Conservation (phyloP, 2,329 filamentous ascomycete species). For the Diaporthe sp. region DNA sequence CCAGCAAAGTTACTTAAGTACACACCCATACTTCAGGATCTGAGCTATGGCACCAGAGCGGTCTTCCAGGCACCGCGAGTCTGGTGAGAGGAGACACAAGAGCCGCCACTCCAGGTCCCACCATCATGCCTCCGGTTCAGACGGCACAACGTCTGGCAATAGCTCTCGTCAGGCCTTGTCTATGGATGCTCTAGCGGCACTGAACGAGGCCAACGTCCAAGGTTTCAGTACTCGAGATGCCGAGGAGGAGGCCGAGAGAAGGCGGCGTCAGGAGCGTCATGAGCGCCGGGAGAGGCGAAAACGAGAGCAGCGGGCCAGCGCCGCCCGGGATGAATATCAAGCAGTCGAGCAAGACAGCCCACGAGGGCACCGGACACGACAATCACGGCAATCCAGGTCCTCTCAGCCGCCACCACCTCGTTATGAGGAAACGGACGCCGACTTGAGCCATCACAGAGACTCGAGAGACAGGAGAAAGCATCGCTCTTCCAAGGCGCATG, state of each 20-base stretch:
- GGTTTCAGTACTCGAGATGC: slow-evolving; percentile 7
- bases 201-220: slow-evolving; percentile 44
- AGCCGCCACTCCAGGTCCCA: slow-evolving; percentile 44
- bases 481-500: slow-evolving; percentile 35
- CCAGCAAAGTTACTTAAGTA: slow-evolving; percentile 20
- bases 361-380: slow-evolving; percentile 32
- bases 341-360: slow-evolving; percentile 38
- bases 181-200: slow-evolving; percentile 46
- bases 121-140: slow-evolving; percentile 38
- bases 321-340: slow-evolving; percentile 38
- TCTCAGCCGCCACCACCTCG: slow-evolving; percentile 29
- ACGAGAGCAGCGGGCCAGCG: slow-evolving; percentile 38
- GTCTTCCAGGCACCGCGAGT: slow-evolving; percentile 42
- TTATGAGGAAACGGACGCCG: slow-evolving; percentile 36
- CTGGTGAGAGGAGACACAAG: slow-evolving; percentile 43
- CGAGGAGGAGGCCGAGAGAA: slow-evolving; percentile 40
- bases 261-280: slow-evolving; percentile 37
- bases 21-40: slow-evolving; percentile 25
- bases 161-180: slow-evolving; percentile 46
- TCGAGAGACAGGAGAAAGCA: slow-evolving; percentile 37
- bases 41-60: slow-evolving; percentile 35
- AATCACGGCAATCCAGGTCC: slow-evolving; percentile 38
- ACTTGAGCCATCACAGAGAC: slow-evolving; percentile 32
- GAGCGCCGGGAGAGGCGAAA: slow-evolving; percentile 40
- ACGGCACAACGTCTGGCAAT: slow-evolving; percentile 39